Conservation (phyloP, 2,329 filamentous ascomycete species). For the Teratosphaeria pseudoeucalypti region DNA sequence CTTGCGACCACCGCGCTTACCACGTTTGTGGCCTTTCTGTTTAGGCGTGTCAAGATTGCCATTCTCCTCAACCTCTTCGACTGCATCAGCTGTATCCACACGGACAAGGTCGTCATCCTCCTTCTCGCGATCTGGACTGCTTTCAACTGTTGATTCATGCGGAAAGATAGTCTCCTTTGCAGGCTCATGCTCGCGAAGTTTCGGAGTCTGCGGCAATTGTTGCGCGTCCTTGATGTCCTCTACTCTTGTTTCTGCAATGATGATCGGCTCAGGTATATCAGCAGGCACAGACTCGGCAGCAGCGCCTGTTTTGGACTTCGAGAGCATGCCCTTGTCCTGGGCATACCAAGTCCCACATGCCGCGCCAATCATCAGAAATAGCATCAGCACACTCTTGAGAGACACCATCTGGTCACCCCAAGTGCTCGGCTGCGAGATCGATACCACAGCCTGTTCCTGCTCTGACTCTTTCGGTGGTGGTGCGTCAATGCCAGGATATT, state of each 20-base stretch:
- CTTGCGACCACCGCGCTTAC: constrained; percentile 37
- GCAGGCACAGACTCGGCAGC: neutral
- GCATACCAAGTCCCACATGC: neutral
- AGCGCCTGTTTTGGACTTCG: neutral
- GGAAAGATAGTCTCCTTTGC: constrained; percentile 27
- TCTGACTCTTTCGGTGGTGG: constrained; percentile 1
- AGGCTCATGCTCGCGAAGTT: constrained; percentile 23
- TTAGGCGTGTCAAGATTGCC: constrained; percentile 3
- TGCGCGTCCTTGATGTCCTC: neutral
- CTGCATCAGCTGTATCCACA: constrained; percentile 4
- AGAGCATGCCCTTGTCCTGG: neutral
- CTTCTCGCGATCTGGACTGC: constrained; percentile 2
- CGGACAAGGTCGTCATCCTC: constrained; percentile 9
- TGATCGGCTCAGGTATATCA: neutral
- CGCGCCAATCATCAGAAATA: neutral
- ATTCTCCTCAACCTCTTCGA: constrained; percentile 2
- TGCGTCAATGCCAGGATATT: constrained; percentile 12
- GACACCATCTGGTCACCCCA: neutral
- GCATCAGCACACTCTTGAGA: neutral
- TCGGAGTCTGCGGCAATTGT: constrained; percentile 3
- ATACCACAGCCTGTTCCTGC: constrained; percentile 1
- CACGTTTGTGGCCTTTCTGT: constrained; percentile 29
- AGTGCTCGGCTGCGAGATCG: neutral
- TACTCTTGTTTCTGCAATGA: neutral
- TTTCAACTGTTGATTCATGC: constrained; percentile 11